A percentile compares a stretch with the other conserved stretches of the same genome.
These are phyloP conservation scores for Coffea canephora DNA, from an alignment of 257 asterid species.

Conservation along the genomic window DNA sequence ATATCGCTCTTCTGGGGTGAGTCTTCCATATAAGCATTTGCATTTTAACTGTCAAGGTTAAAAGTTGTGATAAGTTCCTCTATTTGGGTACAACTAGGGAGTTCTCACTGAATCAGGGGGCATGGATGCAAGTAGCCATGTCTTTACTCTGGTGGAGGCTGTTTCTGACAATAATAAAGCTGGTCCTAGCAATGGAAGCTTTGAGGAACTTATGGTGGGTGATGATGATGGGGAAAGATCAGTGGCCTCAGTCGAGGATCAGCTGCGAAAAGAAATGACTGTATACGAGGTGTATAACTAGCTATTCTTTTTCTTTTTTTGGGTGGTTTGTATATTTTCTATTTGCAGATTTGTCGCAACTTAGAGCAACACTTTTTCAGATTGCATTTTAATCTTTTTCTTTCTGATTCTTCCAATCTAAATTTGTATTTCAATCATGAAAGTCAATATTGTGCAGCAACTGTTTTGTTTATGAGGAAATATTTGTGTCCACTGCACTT, in stretches of 20 bases:
- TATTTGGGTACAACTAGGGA: conserved; percentile 56
- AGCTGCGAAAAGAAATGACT: conserved; percentile 89
- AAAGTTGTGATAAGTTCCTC: background rate
- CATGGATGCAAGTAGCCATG: conserved; percentile 50
- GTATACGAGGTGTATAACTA: conserved; percentile 68
- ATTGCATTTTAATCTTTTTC: background rate
- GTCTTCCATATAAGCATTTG: conserved; percentile 5
- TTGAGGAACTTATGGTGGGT: conserved; percentile 76
- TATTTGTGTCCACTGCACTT: background rate
- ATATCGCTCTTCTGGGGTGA: background rate
- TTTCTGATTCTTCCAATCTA: background rate
- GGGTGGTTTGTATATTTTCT: background rate
- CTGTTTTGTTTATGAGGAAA: too few species aligned
- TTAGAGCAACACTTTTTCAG: background rate
- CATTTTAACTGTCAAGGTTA: background rate
- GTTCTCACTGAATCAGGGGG: conserved; percentile 64
- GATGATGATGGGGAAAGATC: conserved; percentile 87
- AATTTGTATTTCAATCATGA: background rate
- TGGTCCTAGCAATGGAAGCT: conserved; percentile 48
- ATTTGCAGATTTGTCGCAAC: background rate
- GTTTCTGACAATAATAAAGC: conserved; percentile 58
- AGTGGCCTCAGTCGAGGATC: conserved; percentile 92
- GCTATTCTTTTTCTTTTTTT: background rate
- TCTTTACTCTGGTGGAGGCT: conserved; percentile 67
- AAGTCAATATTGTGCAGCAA: too few species aligned